These are phyloP conservation scores for Geotrichum siamense DNA, from an alignment of 1,139 yeast species.

Conservation along the genomic window DNA sequence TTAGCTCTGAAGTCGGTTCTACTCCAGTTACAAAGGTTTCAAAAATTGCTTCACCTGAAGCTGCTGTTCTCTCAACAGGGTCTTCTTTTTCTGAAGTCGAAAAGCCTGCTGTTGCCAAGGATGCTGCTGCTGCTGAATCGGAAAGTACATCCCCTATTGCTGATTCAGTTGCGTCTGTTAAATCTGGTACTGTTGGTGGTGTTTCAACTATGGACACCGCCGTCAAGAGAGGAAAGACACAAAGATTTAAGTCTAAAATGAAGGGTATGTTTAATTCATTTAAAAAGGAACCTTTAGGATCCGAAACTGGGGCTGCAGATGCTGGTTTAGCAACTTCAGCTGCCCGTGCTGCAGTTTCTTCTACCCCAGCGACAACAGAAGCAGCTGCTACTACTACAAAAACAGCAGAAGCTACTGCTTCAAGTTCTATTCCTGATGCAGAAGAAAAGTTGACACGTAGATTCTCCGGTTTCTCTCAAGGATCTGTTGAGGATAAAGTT, in stretches of 20 bases:
- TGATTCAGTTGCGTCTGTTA: neutral
- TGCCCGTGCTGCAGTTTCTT: too few species aligned
- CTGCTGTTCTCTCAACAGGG: neutral
- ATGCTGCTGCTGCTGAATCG: slow-evolving; percentile 1
- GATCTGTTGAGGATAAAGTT: slow-evolving; percentile 10
- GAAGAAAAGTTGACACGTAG: slow-evolving; percentile 9
- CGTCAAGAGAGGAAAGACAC: too few species aligned
- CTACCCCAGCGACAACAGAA: slow-evolving; percentile 9
- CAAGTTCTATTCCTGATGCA: neutral
- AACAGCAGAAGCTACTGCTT: neutral
- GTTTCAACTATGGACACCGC: neutral
- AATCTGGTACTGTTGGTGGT: neutral
- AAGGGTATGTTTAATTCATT: too few species aligned
- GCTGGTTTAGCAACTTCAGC: neutral
- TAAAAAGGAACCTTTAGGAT: neutral
- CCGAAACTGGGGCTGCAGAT: neutral
- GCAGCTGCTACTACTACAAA: slow-evolving; percentile 1
- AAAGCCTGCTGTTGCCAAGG: slow-evolving; percentile 5
- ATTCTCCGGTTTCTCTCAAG: slow-evolving; percentile 20
- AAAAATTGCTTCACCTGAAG: neutral
- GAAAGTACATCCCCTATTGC: neutral
- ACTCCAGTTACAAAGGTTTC: neutral
- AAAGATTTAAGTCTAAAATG: too few species aligned
- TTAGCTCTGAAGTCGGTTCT: neutral
- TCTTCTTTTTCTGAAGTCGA: neutral